Evolutionary conservation across 2,329 filamentous ascomycete species (phyloP).

Genomic region (Diplodia corticola): DNA sequence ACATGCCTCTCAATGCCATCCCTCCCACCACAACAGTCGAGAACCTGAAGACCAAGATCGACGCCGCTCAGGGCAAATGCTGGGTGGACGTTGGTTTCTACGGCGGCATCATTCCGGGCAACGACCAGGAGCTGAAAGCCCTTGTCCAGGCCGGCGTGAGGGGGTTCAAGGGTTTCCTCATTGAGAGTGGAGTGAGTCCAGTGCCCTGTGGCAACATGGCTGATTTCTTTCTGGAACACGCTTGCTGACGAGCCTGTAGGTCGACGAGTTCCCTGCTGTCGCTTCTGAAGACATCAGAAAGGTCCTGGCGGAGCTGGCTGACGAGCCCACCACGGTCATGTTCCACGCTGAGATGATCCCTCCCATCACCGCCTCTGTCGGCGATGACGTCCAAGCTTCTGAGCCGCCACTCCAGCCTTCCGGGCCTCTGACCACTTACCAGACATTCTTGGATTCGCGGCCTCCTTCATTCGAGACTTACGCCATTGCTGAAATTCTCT

Average conservation of each 20-base stretch:
- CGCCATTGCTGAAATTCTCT: conserved; percentile 83
- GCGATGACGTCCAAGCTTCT: conserved; percentile 71
- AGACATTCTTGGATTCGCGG: conserved; percentile 87
- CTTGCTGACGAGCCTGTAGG: conserved; percentile 51
- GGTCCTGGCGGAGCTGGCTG: conserved; percentile 77
- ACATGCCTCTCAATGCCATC: conserved; percentile 97
- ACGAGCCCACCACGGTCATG: conserved; percentile 88
- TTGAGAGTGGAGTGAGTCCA: conserved; percentile 85
- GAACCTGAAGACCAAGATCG: conserved; percentile 80
- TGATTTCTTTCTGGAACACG: background rate
- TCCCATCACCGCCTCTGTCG: conserved; percentile 76
- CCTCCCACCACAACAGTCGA: conserved; percentile 89
- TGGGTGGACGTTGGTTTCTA: conserved; percentile 99
- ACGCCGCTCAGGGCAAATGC: conserved; percentile 81
- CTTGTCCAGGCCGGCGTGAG: conserved; percentile 83
- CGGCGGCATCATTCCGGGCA: conserved; percentile 90
- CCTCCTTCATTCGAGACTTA: conserved; percentile 89
- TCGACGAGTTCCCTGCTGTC: conserved; percentile 95
- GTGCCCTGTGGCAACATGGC: background rate
- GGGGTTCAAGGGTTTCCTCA: conserved; percentile 97
- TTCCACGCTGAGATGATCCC: conserved; percentile 99
- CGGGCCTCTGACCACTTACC: conserved; percentile 75
- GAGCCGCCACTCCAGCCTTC: conserved; percentile 68
- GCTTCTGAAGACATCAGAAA: conserved; percentile 73
- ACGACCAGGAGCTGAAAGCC: conserved; percentile 73